These are phyloP conservation scores for Aspergillus novofumigatus DNA, from an alignment of 2,329 filamentous ascomycete genomes.

Conservation along the genomic window DNA sequence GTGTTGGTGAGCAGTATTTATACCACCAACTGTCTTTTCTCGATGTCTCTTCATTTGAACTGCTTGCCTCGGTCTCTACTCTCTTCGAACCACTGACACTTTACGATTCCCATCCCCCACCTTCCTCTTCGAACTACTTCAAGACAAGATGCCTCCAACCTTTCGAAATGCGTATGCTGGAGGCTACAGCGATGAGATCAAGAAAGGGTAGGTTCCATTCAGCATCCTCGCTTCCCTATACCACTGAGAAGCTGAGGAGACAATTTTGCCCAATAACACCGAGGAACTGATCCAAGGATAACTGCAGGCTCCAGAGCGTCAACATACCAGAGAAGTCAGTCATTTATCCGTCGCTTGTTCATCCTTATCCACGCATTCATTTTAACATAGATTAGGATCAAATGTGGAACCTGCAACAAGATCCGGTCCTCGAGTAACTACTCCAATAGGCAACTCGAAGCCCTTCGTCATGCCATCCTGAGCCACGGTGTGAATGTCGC, in stretches of 20 bases:
- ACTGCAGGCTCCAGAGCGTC: conserved; percentile 22
- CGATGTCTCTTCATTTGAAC: not conserved
- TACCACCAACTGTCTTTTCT: not conserved
- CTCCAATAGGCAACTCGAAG: conserved; percentile 46
- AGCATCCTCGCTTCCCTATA: not conserved
- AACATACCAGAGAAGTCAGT: conserved; percentile 32
- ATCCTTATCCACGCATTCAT: not conserved
- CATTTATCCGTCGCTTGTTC: not conserved
- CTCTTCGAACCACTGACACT: not conserved
- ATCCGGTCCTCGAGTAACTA: conserved; percentile 35
- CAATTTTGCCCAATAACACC: not conserved
- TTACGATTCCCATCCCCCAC: not conserved
- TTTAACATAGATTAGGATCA: conserved; percentile 34
- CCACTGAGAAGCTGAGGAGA: too few species aligned
- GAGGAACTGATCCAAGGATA: not conserved
- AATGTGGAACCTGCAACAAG: conserved; percentile 46
- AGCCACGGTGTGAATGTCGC: conserved; percentile 12
- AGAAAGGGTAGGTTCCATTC: conserved; percentile 17
- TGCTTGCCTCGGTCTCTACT: not conserved
- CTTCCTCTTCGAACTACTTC: not conserved
- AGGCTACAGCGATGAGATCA: conserved; percentile 22
- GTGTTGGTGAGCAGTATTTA: not conserved
- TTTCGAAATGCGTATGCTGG: conserved; percentile 18
- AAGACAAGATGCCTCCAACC: conserved; percentile 10
- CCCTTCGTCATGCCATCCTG: conserved; percentile 26